These are phyloP conservation scores for Cairneyella variabilis DNA, from an alignment of 495 filamentous ascomycete genomes.

Conservation along the genomic window DNA sequence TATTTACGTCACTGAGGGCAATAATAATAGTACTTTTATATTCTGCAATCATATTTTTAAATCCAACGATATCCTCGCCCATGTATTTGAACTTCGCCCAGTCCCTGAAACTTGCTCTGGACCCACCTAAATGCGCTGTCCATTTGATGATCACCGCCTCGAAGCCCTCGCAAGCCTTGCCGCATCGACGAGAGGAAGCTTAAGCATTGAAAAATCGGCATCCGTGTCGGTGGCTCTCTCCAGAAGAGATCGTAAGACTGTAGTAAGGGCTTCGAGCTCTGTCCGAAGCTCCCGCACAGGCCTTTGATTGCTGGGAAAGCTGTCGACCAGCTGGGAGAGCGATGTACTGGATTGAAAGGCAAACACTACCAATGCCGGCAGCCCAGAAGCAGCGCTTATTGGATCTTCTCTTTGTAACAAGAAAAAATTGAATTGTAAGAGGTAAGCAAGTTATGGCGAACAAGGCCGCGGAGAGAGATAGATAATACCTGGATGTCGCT, in stretches of 20 bases:
- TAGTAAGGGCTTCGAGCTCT: conserved; percentile 37
- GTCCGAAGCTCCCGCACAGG: conserved; percentile 37
- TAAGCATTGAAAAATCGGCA: conserved; percentile 21
- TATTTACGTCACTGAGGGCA: conserved; percentile 34
- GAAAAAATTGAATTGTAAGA: neutral
- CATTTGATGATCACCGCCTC: conserved; percentile 26
- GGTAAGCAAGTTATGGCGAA: neutral
- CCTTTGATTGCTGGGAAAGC: conserved; percentile 36
- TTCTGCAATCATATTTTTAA: conserved; percentile 32
- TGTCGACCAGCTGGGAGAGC: conserved; percentile 37
- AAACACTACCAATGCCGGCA: conserved; percentile 25
- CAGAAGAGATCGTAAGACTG: conserved; percentile 32
- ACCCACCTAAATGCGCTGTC: conserved; percentile 20
- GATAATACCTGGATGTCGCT: neutral
- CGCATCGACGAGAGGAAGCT: conserved; percentile 30
- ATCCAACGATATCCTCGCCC: conserved; percentile 31
- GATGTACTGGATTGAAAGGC: conserved; percentile 38
- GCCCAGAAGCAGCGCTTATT: conserved; percentile 18
- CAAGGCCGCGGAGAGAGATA: neutral
- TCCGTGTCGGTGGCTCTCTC: conserved; percentile 23
- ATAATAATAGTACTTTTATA: conserved; percentile 40
- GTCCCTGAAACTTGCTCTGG: conserved; percentile 30
- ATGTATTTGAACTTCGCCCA: conserved; percentile 32
- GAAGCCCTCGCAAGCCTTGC: conserved; percentile 31
- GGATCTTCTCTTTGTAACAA: conserved; percentile 22